phyloP scores from a whole-genome alignment of 2,329 filamentous ascomycete species.

The Pseudocercospora fijiensis region DNA sequence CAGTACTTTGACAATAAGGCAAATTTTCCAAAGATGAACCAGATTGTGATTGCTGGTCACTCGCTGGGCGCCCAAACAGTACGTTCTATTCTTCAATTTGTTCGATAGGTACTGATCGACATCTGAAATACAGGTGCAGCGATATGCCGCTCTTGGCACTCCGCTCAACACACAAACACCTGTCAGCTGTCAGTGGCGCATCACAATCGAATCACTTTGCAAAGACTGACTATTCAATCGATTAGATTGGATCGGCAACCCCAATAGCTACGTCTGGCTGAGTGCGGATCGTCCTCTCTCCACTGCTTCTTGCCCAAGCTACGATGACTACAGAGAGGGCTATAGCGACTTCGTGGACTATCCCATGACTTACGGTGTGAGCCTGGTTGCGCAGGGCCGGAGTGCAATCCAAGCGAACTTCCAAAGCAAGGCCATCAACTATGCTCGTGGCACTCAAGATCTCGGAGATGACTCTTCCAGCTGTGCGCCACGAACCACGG shows the following conservation, averaged over 20 bases:
- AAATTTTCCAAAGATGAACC: constrained; percentile 40
- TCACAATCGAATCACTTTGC: not conserved
- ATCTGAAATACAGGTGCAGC: constrained; percentile 22
- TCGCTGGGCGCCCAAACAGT: constrained; percentile 40
- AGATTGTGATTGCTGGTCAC: constrained; percentile 42
- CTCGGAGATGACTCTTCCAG: constrained; percentile 38
- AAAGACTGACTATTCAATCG: not conserved
- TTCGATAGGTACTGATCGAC: not conserved
- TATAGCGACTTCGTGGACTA: constrained; percentile 37
- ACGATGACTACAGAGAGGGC: constrained; percentile 40
- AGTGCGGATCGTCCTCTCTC: constrained; percentile 35
- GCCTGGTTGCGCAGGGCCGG: constrained; percentile 35
- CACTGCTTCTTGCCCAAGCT: constrained; percentile 34
- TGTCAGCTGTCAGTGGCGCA: constrained; percentile 29
- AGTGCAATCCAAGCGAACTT: constrained; percentile 37
- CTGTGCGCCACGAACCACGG: constrained; percentile 38
- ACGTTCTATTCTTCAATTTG: not conserved
- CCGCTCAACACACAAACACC: constrained; percentile 29
- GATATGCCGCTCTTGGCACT: constrained; percentile 38
- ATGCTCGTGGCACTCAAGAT: constrained; percentile 39
- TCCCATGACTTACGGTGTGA: constrained; percentile 36
- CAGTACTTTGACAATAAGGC: constrained; percentile 38
- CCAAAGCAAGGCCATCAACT: constrained; percentile 38
- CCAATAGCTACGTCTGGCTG: constrained; percentile 40
- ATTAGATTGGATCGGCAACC: constrained; percentile 37